phyloP scores from a whole-genome alignment of 257 asterid genomes.

The Solanum sitiens region DNA sequence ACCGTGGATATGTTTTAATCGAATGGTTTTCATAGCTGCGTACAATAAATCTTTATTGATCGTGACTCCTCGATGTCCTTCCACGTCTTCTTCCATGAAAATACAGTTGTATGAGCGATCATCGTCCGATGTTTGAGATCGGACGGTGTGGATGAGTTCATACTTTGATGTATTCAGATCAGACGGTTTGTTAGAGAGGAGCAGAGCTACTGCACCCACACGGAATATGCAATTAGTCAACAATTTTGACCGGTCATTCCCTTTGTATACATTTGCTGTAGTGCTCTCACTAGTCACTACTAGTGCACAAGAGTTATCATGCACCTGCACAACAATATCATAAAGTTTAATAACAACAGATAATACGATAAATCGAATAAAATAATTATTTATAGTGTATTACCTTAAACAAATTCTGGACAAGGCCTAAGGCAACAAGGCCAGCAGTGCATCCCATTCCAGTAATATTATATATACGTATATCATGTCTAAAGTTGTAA shows the following conservation, averaged over 20 bases:
- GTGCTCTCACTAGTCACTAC: slow-evolving; percentile 17
- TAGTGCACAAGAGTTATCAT: slow-evolving; percentile 31
- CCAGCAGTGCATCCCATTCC: slow-evolving; percentile 62
- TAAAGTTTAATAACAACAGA: too few relatives aligned
- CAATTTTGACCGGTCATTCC: slow-evolving; percentile 33
- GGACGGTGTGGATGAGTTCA: slow-evolving; percentile 27
- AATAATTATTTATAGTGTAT: neutral
- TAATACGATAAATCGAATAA: too few relatives aligned
- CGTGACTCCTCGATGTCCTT: slow-evolving; percentile 19
- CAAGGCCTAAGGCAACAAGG: slow-evolving; percentile 27
- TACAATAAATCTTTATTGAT: slow-evolving; percentile 23
- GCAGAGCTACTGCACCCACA: slow-evolving; percentile 31
- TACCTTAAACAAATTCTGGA: slow-evolving; percentile 27
- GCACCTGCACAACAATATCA: slow-evolving; percentile 11
- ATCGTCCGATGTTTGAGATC: slow-evolving; percentile 29
- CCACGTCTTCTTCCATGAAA: slow-evolving; percentile 27
- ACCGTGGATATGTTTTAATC: slow-evolving; percentile 24
- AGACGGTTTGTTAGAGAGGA: slow-evolving; percentile 19
- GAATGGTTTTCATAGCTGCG: slow-evolving; percentile 21
- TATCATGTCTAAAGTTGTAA: slow-evolving; percentile 36
- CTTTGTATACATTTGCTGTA: slow-evolving; percentile 25
- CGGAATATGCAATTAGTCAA: slow-evolving; percentile 42
- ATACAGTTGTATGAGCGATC: slow-evolving; percentile 31
- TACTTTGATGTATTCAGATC: slow-evolving; percentile 20
- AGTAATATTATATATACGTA: slow-evolving; percentile 32